Conservation (phyloP, 169 alveolate species). For the Plasmodium chabaudi region DNA sequence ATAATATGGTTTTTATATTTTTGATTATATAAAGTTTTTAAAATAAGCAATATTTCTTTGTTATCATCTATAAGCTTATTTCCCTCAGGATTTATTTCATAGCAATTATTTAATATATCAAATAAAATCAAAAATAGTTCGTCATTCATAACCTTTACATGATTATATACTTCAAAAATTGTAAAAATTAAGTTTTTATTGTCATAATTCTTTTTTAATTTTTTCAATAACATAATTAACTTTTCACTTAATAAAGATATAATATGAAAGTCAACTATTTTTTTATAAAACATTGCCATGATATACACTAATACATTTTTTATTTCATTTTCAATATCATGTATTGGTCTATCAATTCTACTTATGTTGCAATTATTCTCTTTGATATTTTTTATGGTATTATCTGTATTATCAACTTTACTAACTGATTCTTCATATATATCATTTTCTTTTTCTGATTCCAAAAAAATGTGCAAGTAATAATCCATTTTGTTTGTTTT, state of each 20-base stretch:
- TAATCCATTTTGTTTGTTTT: slow-evolving; percentile 47
- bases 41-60: slow-evolving; percentile 9
- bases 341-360: neutral
- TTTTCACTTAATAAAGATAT: slow-evolving; percentile 46
- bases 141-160: slow-evolving; percentile 45
- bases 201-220: neutral
- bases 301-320: slow-evolving; percentile 29
- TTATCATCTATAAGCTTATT: slow-evolving; percentile 21
- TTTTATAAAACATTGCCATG: slow-evolving; percentile 32
- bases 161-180: slow-evolving; percentile 29
- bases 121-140: slow-evolving; percentile 33
- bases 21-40: slow-evolving; percentile 35
- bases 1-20: slow-evolving; percentile 45
- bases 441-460: neutral
- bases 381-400: neutral
- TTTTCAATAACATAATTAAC: slow-evolving; percentile 13
- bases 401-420: neutral
- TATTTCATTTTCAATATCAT: slow-evolving; percentile 25
- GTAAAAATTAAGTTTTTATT: slow-evolving; percentile 30
- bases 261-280: slow-evolving; percentile 22
- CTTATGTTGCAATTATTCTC: neutral
- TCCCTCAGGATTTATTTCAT: neutral
- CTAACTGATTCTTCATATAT: neutral
- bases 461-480: slow-evolving; percentile 30
- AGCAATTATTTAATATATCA: slow-evolving; percentile 19